Evolutionary conservation across 2,329 filamentous ascomycete genomes (phyloP).

Genomic region (Cercospora janseana): DNA sequence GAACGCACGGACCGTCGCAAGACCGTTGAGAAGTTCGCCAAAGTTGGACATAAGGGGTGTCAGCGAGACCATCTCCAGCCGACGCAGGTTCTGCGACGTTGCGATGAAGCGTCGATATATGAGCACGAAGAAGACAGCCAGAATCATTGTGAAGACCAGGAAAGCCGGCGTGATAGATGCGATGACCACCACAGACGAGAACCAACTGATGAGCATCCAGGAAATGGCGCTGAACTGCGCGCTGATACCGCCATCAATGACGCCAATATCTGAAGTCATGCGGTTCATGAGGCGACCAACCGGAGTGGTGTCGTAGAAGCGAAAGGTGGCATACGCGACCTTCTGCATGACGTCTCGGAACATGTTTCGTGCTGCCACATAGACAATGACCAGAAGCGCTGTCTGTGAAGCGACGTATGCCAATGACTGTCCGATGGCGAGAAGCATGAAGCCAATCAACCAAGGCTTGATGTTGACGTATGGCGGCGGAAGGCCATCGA

Average conservation of each 20-base stretch:
- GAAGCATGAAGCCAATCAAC: conserved; percentile 66
- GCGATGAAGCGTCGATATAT: conserved; percentile 78
- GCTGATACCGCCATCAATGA: conserved; percentile 83
- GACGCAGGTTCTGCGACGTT: conserved; percentile 75
- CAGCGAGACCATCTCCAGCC: conserved; percentile 85
- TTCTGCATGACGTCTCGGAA: conserved; percentile 70
- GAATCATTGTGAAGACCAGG: conserved; percentile 65
- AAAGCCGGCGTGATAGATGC: conserved; percentile 75
- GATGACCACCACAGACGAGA: conserved; percentile 73
- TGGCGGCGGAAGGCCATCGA: conserved; percentile 63
- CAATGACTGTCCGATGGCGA: conserved; percentile 62
- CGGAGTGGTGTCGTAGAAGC: conserved; percentile 88
- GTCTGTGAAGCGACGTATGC: conserved; percentile 62
- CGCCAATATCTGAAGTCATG: conserved; percentile 84
- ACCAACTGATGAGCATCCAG: conserved; percentile 68
- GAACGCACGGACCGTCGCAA: conserved; percentile 84
- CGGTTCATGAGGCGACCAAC: conserved; percentile 90
- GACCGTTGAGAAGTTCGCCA: conserved; percentile 77
- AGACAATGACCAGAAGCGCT: conserved; percentile 73
- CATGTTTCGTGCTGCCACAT: conserved; percentile 71
- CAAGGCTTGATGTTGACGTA: conserved; percentile 67
- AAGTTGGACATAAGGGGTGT: conserved; percentile 92
- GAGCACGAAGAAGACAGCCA: conserved; percentile 67
- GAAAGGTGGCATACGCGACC: conserved; percentile 78
- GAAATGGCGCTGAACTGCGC: conserved; percentile 68